Evolutionary conservation across 768 basidiomycete species (phyloP), one percentile per base, ranked within the genome.

Genomic region (Termitomyces sp.): DNA sequence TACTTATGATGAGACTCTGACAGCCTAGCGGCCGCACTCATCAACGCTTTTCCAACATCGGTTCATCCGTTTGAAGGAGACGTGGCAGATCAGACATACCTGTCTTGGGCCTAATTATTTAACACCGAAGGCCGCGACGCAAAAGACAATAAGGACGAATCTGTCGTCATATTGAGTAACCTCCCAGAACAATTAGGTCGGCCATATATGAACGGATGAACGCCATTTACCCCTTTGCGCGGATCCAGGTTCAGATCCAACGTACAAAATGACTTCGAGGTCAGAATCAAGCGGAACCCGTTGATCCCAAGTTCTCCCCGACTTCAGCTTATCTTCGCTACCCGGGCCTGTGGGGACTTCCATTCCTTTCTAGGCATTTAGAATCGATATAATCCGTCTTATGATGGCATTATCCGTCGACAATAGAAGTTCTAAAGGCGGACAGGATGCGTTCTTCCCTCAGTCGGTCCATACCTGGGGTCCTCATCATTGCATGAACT

Each of bases 111-210:
- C 44, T 45, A 48, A 51, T 28, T 28, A 28, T 58, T 35, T 46
- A 50, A 53, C 50, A 30, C 41, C 59, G 53, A 51, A 54, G 43
- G 54, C 53, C 59, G 58, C 59, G 59, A 59, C 66, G 61, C 58
- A 48, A 65, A 73, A 74, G 70, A 77, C 76, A 77, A 76, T 75
- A 76, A 74, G 67, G 66, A 61, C 37, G 58, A 53, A 52, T 51
- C 60, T 57, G 56, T 62, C 58, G 60, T 67, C 60, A 59, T 45
- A 58, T 62, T 58, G 55, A 61, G 71, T 54, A 70, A 66, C 57
- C 48, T 46, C 34, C 19, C 42, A 62, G 65, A 71, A 75, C 74
- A 76, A 77, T 76, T 74, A 65, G 60, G 45, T 34, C 14, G n/a
- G 10, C 37, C 45, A 57, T 51, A 30, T 58, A 57, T 60, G 54